Evolutionary conservation across 805 yeast species (phyloP).

Genomic region (Dipodascopsis uninucleata): DNA sequence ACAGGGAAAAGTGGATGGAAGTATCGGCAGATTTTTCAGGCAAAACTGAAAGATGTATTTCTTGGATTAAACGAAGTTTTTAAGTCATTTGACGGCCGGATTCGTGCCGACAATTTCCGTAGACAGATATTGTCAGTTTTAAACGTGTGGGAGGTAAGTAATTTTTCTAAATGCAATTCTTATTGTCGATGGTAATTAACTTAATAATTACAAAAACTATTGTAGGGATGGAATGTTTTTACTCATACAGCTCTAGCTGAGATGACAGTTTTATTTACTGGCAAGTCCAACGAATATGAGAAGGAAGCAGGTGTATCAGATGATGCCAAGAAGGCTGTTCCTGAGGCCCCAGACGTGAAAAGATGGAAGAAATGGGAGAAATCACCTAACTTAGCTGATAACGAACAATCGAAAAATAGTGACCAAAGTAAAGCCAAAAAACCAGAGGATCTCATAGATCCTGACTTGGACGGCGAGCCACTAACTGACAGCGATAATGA

Average conservation of each 20-base stretch:
- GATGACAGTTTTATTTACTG: slow-evolving; percentile 15
- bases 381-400: background rate
- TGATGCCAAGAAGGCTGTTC: background rate
- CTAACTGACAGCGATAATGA: slow-evolving; percentile 22
- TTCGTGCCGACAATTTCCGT: slow-evolving; percentile 25
- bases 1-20: slow-evolving; percentile 23
- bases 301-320: slow-evolving; percentile 1
- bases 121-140: slow-evolving; percentile 22
- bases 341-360: background rate
- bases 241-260: slow-evolving; percentile 13
- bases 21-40: slow-evolving; percentile 22
- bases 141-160: slow-evolving; percentile 26
- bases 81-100: slow-evolving; percentile 22
- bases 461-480: slow-evolving; percentile 27
- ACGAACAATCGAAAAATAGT: too few relatives aligned
- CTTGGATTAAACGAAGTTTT: slow-evolving; percentile 9
- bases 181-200: too few relatives aligned
- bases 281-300: slow-evolving; percentile 4
- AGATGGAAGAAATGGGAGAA: slow-evolving; percentile 21
- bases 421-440: background rate
- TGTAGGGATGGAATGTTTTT: slow-evolving; percentile 29
- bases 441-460: slow-evolving; percentile 17
- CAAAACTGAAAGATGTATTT: slow-evolving; percentile 18
- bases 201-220: background rate
- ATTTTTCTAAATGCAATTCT: background rate